Conservation (phyloP, 805 yeast genomes). For the Candida insectalens region DNA sequence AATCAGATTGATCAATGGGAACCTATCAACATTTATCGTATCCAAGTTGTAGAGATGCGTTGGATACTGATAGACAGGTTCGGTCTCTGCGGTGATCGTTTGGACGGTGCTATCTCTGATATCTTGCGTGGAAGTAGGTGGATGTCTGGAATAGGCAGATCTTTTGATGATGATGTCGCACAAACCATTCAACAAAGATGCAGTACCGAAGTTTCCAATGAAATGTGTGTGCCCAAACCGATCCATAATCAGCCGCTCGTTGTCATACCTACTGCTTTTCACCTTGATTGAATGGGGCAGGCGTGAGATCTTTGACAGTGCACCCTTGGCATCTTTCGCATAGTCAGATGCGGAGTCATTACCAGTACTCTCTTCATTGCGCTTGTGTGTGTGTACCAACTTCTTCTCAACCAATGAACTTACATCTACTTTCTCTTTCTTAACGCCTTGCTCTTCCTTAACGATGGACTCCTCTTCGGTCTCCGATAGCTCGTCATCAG, state of each 20-base stretch:
- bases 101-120: constrained; percentile 25
- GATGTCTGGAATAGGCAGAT: constrained; percentile 22
- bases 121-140: constrained; percentile 26
- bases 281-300: constrained; percentile 15
- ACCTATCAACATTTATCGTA: constrained; percentile 22
- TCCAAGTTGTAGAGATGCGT: constrained; percentile 24
- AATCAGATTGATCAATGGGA: constrained; percentile 29
- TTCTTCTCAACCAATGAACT: too few species aligned
- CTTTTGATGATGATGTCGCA: constrained; percentile 33
- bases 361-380: too few species aligned
- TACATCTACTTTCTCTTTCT: too few species aligned
- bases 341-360: neutral
- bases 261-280: constrained; percentile 14
- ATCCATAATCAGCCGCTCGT: constrained; percentile 32
- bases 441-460: constrained; percentile 4
- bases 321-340: neutral
- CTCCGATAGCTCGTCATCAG: constrained; percentile 1
- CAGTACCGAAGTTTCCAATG: constrained; percentile 37
- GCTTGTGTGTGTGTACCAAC: too few species aligned
- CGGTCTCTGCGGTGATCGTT: constrained; percentile 25
- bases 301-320: constrained; percentile 4
- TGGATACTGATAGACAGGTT: constrained; percentile 25
- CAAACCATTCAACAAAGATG: constrained; percentile 31
- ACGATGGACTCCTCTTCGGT: neutral
- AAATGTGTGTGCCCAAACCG: constrained; percentile 37